Percentiles rank a stretch among this genome's conserved stretches.
Conservation (phyloP, 257 asterid species). For the Salvia splendens region DNA sequence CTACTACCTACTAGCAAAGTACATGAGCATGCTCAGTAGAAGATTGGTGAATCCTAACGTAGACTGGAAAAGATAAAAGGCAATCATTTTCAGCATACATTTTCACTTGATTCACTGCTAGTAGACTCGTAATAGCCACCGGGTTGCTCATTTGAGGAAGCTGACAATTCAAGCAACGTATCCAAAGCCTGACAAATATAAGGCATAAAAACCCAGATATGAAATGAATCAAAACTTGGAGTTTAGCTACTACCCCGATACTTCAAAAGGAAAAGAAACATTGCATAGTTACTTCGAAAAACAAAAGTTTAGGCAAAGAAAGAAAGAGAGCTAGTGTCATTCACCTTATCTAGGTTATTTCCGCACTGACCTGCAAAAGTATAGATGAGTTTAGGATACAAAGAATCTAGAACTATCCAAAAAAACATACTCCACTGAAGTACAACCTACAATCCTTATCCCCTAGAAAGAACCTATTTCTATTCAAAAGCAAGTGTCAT, state of each 20-base stretch:
- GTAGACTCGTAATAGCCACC: slow-evolving; percentile 36
- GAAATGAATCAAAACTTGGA: background rate
- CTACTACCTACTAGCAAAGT: slow-evolving; percentile 5
- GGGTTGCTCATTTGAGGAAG: slow-evolving; percentile 52
- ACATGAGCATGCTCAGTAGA: slow-evolving; percentile 13
- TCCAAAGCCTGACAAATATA: slow-evolving; percentile 69
- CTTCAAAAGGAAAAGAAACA: slow-evolving; percentile 17
- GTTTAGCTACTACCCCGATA: slow-evolving; percentile 12
- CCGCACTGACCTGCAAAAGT: slow-evolving; percentile 84
- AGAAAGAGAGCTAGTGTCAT: slow-evolving; percentile 23
- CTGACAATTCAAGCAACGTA: slow-evolving; percentile 68
- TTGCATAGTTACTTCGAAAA: slow-evolving; percentile 11
- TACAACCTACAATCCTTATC: background rate
- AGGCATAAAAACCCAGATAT: slow-evolving; percentile 8
- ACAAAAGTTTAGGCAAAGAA: slow-evolving; percentile 9
- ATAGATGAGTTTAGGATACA: slow-evolving; percentile 36
- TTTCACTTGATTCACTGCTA: slow-evolving; percentile 43
- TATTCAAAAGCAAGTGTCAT: slow-evolving; percentile 14
- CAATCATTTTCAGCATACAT: slow-evolving; percentile 46
- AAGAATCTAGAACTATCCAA: slow-evolving; percentile 28
- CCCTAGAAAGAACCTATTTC: slow-evolving; percentile 12
- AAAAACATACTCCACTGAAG: slow-evolving; percentile 13
- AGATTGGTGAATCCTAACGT: slow-evolving; percentile 5
- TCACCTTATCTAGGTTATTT: slow-evolving; percentile 75
- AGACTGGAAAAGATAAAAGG: slow-evolving; percentile 23